Evolutionary conservation across 169 alveolate genomes (phyloP).

Genomic region (Ichthyophthirius multifiliis): DNA sequence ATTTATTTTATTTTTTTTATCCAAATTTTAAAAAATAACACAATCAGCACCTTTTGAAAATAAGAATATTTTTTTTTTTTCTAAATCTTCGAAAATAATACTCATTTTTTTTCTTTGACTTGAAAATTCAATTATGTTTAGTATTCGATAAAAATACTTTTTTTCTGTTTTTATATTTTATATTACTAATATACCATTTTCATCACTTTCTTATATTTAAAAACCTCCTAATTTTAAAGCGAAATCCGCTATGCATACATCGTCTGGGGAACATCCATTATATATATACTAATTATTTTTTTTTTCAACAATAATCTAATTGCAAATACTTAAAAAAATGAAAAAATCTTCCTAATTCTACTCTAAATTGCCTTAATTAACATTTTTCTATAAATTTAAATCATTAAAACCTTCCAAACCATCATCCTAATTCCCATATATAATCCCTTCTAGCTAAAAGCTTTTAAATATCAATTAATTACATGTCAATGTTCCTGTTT

Average conservation of each 20-base stretch:
- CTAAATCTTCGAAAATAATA: no score
- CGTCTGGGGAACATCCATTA: constrained; percentile 90
- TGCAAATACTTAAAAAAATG: constrained; percentile 72
- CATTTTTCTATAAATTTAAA: background rate
- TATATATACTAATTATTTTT: constrained; percentile 34
- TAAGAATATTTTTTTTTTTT: no score
- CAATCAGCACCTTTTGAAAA: no score
- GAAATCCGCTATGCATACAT: constrained; percentile 84
- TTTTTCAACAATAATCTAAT: constrained; percentile 67
- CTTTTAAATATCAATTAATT: constrained; percentile 94
- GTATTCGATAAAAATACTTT: background rate
- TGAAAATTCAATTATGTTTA: background rate
- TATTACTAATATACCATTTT: no score
- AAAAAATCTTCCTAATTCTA: constrained; percentile 10
- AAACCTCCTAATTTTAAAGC: constrained; percentile 65
- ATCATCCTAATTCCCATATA: background rate
- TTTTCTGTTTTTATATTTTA: no score
- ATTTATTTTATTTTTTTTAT: no score
- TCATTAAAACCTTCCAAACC: background rate
- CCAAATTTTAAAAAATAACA: constrained; percentile 60
- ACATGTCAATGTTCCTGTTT: constrained; percentile 99
- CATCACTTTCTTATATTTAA: constrained; percentile 42
- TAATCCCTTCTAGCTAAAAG: background rate
- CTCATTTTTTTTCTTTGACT: background rate
- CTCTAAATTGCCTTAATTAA: background rate